Evolutionary conservation across 2,329 filamentous ascomycete genomes (phyloP).

Genomic region (Podosphaera aphanis): DNA sequence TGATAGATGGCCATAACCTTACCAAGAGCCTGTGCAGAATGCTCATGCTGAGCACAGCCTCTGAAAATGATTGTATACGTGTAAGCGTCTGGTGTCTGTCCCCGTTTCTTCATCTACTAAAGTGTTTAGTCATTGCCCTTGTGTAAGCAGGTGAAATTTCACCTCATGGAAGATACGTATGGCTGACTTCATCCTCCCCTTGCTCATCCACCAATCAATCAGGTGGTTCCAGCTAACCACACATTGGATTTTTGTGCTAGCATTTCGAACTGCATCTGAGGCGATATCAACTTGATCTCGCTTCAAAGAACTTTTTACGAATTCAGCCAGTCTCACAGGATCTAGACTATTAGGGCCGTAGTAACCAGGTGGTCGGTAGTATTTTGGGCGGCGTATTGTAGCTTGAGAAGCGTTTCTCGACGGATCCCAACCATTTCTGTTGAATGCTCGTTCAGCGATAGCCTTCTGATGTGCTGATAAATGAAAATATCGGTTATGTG

Average conservation of each 20-base stretch:
- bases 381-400: slow-evolving; percentile 1
- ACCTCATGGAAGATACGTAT: slow-evolving; percentile 79
- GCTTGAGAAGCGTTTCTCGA: slow-evolving; percentile 7
- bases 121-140: slow-evolving; percentile 4
- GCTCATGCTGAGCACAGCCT: slow-evolving; percentile 40
- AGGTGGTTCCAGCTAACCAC: slow-evolving; percentile 74
- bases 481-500: not conserved
- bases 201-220: slow-evolving; percentile 44
- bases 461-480: not conserved
- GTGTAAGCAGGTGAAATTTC: slow-evolving; percentile 4
- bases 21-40: slow-evolving; percentile 33
- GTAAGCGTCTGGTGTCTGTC: slow-evolving; percentile 51
- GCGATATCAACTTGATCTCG: slow-evolving; percentile 42
- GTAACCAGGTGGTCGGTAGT: not conserved
- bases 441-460: not conserved
- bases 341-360: slow-evolving; percentile 22
- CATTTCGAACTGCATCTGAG: slow-evolving; percentile 39
- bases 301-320: slow-evolving; percentile 36
- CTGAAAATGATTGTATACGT: slow-evolving; percentile 70
- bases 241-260: slow-evolving; percentile 40
- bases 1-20: slow-evolving; percentile 59
- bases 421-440: slow-evolving; percentile 8
- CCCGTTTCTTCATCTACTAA: slow-evolving; percentile 76
- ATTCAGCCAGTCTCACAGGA: slow-evolving; percentile 46
- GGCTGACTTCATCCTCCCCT: slow-evolving; percentile 36